Evolutionary conservation across 2,329 filamentous ascomycete species (phyloP), one percentile per base, ranked within the genome.

Genomic region (Alternaria consortialis): DNA sequence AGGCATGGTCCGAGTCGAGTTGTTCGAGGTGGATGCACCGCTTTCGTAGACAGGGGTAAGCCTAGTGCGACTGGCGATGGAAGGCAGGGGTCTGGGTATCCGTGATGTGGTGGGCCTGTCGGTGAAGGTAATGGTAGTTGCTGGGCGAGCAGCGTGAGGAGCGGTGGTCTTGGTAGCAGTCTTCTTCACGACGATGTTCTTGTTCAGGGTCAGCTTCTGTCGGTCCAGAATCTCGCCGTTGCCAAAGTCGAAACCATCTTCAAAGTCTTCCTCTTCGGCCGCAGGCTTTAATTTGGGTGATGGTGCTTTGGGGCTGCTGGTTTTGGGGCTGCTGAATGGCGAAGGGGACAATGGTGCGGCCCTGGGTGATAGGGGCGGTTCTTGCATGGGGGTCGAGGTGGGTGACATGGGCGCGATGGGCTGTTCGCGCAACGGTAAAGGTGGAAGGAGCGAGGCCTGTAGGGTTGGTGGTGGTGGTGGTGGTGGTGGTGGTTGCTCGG

Each of bases 21-120:
- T 88, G 85, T 56, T 87, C 81, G 66, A 90, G 81, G 79, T 88
- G 87, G 66, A 88, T 4, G 89, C 92, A 52, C 93, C 93, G 66
- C 89, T 93, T 80, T 98, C 94, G 39, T 93, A 96, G 6, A 98
- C 93, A 23, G 94, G 93, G 74, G 97, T 94, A n/a, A 98, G 85
- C 17, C 90, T 90, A 8, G 79, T 78, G 54, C 81, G 81, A 20
- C 71, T 76, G 15, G 80, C 40, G n/a, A 58, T 73, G 5, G 89
- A 87, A 36, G 80, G 80, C 56, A 90, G 84, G 36, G 94, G 90
- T 53, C 93, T 88, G 37, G 94, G 93, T 62, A 97, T 90, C 58
- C 93, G 90, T 34, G 93, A 95, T 44, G 80, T 75, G 20, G 76
- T 70, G 8, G 71, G 67, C 60, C 94, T 93, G 79, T 91, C 95